Conservation (phyloP, 2,329 filamentous ascomycete species). For the Beauveria asiatica region DNA sequence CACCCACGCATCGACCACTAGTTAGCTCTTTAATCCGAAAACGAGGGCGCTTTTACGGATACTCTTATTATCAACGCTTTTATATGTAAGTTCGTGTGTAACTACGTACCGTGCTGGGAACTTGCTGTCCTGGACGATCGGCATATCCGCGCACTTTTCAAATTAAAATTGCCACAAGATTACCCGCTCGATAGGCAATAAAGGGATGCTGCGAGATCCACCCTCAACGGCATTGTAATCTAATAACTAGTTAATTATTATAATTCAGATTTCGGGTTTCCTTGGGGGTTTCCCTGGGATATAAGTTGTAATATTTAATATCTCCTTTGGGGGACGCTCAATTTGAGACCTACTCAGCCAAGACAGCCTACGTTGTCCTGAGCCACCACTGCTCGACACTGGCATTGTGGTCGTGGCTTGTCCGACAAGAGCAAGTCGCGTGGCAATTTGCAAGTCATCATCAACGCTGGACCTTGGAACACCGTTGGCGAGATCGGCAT, state of each 20-base stretch:
- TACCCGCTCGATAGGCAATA: neutral
- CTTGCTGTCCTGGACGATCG: neutral
- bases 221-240: neutral
- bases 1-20: neutral
- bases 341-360: neutral
- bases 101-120: neutral
- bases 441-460: no score
- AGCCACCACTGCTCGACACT: neutral
- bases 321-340: neutral
- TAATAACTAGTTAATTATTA: no score
- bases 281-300: neutral
- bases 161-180: conserved; percentile 6
- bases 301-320: neutral
- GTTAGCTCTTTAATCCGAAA: conserved; percentile 4
- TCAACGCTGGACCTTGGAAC: neutral
- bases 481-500: no score
- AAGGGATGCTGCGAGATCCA: neutral
- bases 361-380: neutral
- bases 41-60: neutral
- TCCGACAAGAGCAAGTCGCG: neutral
- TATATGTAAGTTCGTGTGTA: no score
- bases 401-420: neutral
- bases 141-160: conserved; percentile 3
- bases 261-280: neutral
- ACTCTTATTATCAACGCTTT: no score